Conservation (phyloP, 106 monocot species). For the Apostasia shenzhenica region DNA sequence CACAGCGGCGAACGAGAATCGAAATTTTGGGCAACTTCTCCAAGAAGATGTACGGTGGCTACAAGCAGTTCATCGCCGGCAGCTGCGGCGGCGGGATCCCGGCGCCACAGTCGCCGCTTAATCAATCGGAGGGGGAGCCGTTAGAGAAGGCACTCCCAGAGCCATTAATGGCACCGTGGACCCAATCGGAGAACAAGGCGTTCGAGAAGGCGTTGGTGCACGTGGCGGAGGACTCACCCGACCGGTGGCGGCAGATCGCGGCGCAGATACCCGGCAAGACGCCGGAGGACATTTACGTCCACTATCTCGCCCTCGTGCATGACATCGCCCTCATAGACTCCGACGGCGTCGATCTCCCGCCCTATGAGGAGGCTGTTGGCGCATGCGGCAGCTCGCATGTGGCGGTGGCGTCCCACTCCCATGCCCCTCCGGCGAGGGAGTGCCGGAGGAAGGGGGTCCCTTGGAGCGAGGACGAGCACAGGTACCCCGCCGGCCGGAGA, state of each 20-base stretch:
- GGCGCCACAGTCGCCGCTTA: too few species aligned
- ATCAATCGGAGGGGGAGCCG: too few species aligned
- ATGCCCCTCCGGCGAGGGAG: background rate
- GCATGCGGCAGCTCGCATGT: background rate
- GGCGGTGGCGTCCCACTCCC: background rate
- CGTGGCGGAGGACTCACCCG: slow-evolving; percentile 31
- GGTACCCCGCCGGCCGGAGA: slow-evolving; percentile 6
- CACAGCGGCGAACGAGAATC: too few species aligned
- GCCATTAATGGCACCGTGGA: slow-evolving; percentile 13
- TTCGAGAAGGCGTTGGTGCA: slow-evolving; percentile 40
- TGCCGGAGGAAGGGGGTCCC: slow-evolving; percentile 33
- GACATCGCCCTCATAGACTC: slow-evolving; percentile 39
- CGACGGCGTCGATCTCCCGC: slow-evolving; percentile 29
- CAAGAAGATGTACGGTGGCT: too few species aligned
- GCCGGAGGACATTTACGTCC: slow-evolving; percentile 19
- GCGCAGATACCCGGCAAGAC: slow-evolving; percentile 27
- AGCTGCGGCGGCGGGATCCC: too few species aligned
- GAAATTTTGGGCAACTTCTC: too few species aligned
- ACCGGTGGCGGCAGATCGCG: slow-evolving; percentile 37
- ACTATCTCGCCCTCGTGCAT: slow-evolving; percentile 31
- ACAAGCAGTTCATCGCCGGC: too few species aligned
- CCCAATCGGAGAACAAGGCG: slow-evolving; percentile 31
- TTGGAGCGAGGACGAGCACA: slow-evolving; percentile 54
- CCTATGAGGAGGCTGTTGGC: slow-evolving; percentile 9
- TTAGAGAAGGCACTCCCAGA: too few species aligned